A percentile compares a stretch with the other conserved stretches of the same genome.
These are phyloP conservation scores for Tulasnella sp. DNA, from an alignment of 768 basidiomycete species.

Conservation along the genomic window DNA sequence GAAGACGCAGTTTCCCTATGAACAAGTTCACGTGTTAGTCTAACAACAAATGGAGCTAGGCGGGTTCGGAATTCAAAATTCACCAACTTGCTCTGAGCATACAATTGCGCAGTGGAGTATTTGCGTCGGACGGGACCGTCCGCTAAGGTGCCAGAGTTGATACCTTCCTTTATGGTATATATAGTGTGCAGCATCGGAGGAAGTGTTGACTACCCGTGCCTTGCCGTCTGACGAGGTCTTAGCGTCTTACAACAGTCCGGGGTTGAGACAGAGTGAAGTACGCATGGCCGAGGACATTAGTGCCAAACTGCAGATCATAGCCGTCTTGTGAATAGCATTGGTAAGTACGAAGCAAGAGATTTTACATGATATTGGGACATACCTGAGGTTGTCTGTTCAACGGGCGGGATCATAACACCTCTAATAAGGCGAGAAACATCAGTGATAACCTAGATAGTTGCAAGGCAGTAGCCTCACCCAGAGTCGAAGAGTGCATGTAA, in stretches of 20 bases:
- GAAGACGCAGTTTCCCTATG: constrained; percentile 16
- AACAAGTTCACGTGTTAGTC: background rate
- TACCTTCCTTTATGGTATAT: background rate
- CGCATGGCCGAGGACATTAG: constrained; percentile 5
- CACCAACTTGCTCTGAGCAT: constrained; percentile 12
- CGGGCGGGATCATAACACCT: constrained; percentile 9
- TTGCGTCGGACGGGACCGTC: constrained; percentile 4
- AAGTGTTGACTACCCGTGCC: constrained; percentile 11
- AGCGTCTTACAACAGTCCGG: background rate
- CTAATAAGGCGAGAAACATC: background rate
- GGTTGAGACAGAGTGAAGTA: constrained; percentile 7
- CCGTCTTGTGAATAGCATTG: background rate
- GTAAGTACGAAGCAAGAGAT: background rate
- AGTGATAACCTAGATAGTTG: background rate
- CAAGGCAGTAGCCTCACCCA: constrained; percentile 1
- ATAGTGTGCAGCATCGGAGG: constrained; percentile 3
- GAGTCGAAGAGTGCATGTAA: constrained; percentile 15
- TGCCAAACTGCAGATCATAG: constrained; percentile 9
- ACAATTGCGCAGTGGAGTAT: background rate
- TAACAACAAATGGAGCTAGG: background rate
- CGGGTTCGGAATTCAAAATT: background rate
- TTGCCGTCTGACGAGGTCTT: constrained; percentile 7
- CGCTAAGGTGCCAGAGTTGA: constrained; percentile 1
- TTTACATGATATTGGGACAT: background rate
- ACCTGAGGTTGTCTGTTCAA: constrained; percentile 7